phyloP scores from a whole-genome alignment of 1,284 basidiomycete genomes.

The Quambalaria eucalypti region DNA sequence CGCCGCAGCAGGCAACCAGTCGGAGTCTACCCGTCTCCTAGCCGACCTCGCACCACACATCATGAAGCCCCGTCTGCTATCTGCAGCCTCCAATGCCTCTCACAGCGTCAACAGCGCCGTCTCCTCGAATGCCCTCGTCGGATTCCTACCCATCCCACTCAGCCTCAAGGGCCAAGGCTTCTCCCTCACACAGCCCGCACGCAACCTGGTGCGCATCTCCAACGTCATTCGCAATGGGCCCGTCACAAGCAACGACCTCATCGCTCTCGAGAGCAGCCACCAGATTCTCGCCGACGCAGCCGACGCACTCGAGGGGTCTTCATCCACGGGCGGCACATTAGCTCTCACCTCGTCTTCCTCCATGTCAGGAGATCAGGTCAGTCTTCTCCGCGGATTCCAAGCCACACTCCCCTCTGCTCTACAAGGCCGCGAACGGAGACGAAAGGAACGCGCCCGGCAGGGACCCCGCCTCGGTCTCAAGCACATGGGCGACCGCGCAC shows the following conservation, averaged over 20 bases:
- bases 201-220: conserved; percentile 37
- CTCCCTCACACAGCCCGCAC: conserved; percentile 35
- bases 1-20: neutral
- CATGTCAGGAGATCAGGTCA: conserved; percentile 21
- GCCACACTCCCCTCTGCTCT: conserved; percentile 39
- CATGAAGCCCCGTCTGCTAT: conserved; percentile 41
- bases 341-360: neutral
- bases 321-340: neutral
- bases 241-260: conserved; percentile 31
- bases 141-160: conserved; percentile 17
- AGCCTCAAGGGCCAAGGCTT: conserved; percentile 22
- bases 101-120: neutral
- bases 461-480: conserved; percentile 30
- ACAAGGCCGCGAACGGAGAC: conserved; percentile 25
- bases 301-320: conserved; percentile 10
- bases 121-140: conserved; percentile 27
- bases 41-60: conserved; percentile 45
- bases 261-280: conserved; percentile 39
- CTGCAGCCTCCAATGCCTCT: conserved; percentile 26
- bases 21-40: conserved; percentile 33
- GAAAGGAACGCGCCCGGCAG: conserved; percentile 26
- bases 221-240: conserved; percentile 32
- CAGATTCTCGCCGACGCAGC: conserved; percentile 34
- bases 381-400: conserved; percentile 42
- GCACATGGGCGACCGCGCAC: conserved; percentile 32